phyloP scores from a whole-genome alignment of 768 basidiomycete species.

The Naganishia kalamii region DNA sequence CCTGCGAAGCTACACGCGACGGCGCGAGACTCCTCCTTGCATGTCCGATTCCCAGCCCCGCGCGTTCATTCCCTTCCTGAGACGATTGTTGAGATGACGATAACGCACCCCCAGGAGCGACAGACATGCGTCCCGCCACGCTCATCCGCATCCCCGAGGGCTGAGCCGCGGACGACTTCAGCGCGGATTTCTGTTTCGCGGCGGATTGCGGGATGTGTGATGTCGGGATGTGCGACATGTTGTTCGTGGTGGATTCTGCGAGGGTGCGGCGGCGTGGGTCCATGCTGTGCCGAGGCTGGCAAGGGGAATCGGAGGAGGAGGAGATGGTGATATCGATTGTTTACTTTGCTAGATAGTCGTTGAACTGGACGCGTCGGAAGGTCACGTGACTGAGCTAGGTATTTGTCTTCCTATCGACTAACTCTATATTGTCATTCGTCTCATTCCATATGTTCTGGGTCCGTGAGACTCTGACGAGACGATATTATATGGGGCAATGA shows the following conservation, averaged over 20 bases:
- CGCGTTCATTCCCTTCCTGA: background rate
- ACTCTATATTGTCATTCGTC: too few relatives aligned
- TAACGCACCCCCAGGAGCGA: background rate
- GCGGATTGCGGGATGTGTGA: constrained; percentile 9
- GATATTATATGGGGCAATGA: too few relatives aligned
- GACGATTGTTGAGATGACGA: background rate
- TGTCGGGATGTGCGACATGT: constrained; percentile 63
- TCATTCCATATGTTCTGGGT: too few relatives aligned
- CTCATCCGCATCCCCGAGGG: background rate
- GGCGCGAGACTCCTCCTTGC: constrained; percentile 7
- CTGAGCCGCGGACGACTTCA: background rate
- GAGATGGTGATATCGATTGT: background rate
- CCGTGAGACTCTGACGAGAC: too few relatives aligned
- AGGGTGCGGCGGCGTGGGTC: constrained; percentile 35
- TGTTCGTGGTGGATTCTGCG: constrained; percentile 34
- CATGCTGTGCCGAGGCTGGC: constrained; percentile 18
- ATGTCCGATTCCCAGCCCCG: background rate
- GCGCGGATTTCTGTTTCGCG: constrained; percentile 6
- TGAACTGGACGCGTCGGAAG: background rate
- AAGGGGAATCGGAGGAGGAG: background rate
- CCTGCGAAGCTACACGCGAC: background rate
- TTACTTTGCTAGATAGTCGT: background rate
- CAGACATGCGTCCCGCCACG: background rate
- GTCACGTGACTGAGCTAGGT: background rate
- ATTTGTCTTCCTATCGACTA: too few relatives aligned